phyloP scores from a whole-genome alignment of 1,284 basidiomycete genomes.

The Tylopilus sp. region DNA sequence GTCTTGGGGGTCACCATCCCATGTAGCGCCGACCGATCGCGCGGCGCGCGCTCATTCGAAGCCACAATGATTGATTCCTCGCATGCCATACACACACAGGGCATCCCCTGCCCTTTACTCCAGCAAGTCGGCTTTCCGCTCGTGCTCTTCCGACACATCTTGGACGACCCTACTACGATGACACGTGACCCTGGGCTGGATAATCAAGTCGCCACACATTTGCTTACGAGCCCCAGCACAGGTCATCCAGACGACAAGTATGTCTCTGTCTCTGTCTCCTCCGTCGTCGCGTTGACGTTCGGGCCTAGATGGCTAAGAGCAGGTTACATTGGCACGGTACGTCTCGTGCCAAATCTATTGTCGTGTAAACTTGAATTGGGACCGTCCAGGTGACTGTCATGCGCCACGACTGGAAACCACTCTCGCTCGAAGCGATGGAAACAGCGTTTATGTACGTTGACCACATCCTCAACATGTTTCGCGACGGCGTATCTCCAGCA shows the following conservation, averaged over 20 bases:
- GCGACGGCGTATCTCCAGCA: conserved; percentile 15
- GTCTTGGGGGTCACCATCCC: conserved; percentile 21
- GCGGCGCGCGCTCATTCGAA: conserved; percentile 24
- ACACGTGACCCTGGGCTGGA: conserved; percentile 23
- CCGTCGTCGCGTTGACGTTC: neutral
- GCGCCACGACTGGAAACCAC: conserved; percentile 23
- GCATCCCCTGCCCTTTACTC: conserved; percentile 19
- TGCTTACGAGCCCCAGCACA: conserved; percentile 20
- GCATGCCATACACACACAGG: conserved; percentile 21
- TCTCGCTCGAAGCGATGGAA: conserved; percentile 26
- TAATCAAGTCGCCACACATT: conserved; percentile 23
- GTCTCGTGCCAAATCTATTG: neutral
- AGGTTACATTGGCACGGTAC: conserved; percentile 26
- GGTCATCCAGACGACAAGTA: conserved; percentile 19
- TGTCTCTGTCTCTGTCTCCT: neutral
- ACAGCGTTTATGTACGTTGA: conserved; percentile 28
- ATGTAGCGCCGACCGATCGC: conserved; percentile 23
- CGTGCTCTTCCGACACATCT: conserved; percentile 20
- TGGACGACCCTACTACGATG: conserved; percentile 11
- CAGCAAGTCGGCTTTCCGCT: conserved; percentile 26
- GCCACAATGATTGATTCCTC: conserved; percentile 15
- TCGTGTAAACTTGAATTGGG: neutral
- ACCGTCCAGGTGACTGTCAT: conserved; percentile 24
- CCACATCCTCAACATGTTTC: conserved; percentile 21
- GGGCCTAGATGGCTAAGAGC: conserved; percentile 22